Percentiles rank a stretch among this genome's conserved stretches.
These are phyloP conservation scores for Senna siamea DNA, from an alignment of 306 rosid genomes.

Conservation along the genomic window DNA sequence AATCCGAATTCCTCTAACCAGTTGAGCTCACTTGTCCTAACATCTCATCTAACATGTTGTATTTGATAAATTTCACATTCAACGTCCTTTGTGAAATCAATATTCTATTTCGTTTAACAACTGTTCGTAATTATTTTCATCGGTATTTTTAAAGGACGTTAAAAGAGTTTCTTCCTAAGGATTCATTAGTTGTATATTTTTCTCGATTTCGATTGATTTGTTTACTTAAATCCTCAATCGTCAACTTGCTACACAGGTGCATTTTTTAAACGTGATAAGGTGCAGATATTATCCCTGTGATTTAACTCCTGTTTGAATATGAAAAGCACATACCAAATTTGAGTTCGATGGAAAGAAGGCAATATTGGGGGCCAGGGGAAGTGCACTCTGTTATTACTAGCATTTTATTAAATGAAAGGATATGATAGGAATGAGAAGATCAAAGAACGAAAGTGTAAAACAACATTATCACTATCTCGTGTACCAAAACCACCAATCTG, in stretches of 20 bases:
- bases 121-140: not conserved
- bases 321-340: too few species aligned
- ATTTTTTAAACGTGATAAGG: too few species aligned
- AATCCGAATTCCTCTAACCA: too few species aligned
- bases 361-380: not conserved
- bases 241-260: not conserved
- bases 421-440: not conserved
- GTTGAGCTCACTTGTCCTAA: too few species aligned
- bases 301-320: too few species aligned
- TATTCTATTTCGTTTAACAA: not conserved
- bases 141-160: not conserved
- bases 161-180: too few species aligned
- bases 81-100: not conserved
- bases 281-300: too few species aligned
- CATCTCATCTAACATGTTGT: too few species aligned
- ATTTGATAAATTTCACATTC: not conserved
- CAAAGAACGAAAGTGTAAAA: not conserved
- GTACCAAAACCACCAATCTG: not conserved
- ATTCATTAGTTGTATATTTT: too few species aligned
- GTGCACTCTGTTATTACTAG: not conserved
- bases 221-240: not conserved
- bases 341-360: too few species aligned
- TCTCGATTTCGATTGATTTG: not conserved
- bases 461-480: too few species aligned
- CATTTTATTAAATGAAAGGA: not conserved